Evolutionary conservation across 176 grass and related monocot genomes (phyloP), one percentile per base, ranked within the genome.

Genomic region (Luzula sylvatica): DNA sequence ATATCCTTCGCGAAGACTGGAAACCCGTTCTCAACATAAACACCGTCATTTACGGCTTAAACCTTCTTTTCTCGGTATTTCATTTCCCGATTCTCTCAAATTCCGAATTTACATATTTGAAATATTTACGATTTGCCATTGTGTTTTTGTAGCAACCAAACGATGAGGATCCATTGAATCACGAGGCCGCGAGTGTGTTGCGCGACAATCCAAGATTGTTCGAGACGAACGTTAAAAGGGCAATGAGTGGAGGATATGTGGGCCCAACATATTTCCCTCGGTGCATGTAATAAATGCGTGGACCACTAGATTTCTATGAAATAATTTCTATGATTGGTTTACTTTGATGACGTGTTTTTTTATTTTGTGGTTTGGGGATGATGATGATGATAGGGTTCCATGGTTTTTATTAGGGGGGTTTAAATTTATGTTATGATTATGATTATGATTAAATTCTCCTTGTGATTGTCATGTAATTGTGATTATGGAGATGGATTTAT

Each of bases 1-100:
- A 80, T 57, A 86, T 86, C 71, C 66, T 86, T 48, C 82, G 76
- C 72, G 76, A 86, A 72, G 82, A 80, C 22, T 80, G 76, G 82
- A 86, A 86, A 53, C 82, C 82, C 63, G 76, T 86, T 30, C 65
- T 86, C 29, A 86, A 86, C 38, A 72, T 80, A 51, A 86, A 86
- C 67, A 80, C 82, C 55, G 64, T 80, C 35, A 53, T 86, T 41
- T 86, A 86, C 58, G 82, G 82, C 11, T 59, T 86, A 45, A 86
- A 75, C 69, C 82, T 86, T 71, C 82, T 86, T 72, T 80, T 86
- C 50, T 40, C 52, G 13, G 82, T 86, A 72, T 48, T 40, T 71
- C 49, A 39, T 19, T n/a, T 30, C 1, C 22, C 7, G 2, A 45
- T 29, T 47, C 30, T 15, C 56, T 57, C 0, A 13, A 12, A 38